phyloP scores from a whole-genome alignment of 164 flowering plant species.

The Vitis labrusca region DNA sequence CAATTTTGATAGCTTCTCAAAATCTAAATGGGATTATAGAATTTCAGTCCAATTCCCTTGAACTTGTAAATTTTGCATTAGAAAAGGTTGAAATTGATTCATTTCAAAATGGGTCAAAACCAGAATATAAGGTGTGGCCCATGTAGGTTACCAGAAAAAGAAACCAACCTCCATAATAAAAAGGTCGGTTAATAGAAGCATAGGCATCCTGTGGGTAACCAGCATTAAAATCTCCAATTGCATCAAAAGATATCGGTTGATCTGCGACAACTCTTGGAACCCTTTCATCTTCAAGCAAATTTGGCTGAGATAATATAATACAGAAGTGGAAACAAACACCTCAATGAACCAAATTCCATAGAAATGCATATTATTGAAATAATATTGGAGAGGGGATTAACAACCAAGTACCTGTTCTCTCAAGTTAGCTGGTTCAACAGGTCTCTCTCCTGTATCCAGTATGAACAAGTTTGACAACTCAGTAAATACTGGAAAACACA shows the following conservation, averaged over 20 bases:
- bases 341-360: neutral
- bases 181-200: slow-evolving; percentile 49
- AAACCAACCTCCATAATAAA: slow-evolving; percentile 55
- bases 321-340: slow-evolving; percentile 8
- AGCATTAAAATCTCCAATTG: slow-evolving; percentile 32
- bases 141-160: neutral
- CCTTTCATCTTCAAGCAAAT: slow-evolving; percentile 57
- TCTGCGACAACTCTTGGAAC: slow-evolving; percentile 37
- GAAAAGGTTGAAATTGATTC: no score
- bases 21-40: neutral
- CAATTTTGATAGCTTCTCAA: neutral
- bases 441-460: slow-evolving; percentile 39
- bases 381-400: neutral
- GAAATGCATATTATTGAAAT: neutral
- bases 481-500: neutral
- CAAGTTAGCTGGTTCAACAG: slow-evolving; percentile 35
- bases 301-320: slow-evolving; percentile 43
- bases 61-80: no score
- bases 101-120: neutral
- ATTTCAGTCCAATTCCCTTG: no score
- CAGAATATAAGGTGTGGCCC: neutral
- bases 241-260: slow-evolving; percentile 32
- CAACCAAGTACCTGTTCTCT: slow-evolving; percentile 47
- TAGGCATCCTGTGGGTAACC: slow-evolving; percentile 38
- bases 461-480: neutral